A percentile compares a stretch with the other conserved stretches of the same genome.
Conservation (phyloP, 257 asterid genomes). For the Schizonepeta tenuifolia region DNA sequence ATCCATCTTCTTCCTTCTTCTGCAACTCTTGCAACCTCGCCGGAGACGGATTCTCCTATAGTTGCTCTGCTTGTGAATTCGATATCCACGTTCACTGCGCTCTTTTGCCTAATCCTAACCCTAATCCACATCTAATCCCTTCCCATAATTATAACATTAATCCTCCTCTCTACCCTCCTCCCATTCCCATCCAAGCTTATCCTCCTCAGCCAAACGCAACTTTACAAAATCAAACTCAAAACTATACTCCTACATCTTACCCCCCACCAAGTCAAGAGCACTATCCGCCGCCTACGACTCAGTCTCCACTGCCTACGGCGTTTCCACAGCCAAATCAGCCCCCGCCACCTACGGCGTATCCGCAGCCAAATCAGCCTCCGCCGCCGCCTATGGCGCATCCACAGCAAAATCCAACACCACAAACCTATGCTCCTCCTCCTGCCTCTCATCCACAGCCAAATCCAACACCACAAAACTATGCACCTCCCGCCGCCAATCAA, state of each 20-base stretch:
- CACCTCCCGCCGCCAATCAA: conserved; percentile 11
- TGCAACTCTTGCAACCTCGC: conserved; percentile 53
- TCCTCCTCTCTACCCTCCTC: conserved; percentile 29
- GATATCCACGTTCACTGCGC: conserved; percentile 72
- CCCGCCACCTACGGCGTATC: background rate
- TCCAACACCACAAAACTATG: conserved; percentile 3
- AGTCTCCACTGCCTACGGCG: background rate
- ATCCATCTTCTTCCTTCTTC: conserved; percentile 52
- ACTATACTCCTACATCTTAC: conserved; percentile 12
- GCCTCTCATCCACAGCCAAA: background rate
- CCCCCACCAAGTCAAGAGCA: background rate
- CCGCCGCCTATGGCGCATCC: background rate
- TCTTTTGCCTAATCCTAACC: conserved; percentile 16
- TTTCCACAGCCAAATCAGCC: background rate
- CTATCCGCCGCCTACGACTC: background rate
- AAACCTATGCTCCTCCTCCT: background rate
- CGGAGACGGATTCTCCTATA: conserved; percentile 56
- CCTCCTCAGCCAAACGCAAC: conserved; percentile 22
- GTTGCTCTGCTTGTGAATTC: conserved; percentile 61
- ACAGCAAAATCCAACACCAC: background rate
- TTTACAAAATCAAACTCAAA: conserved; percentile 15
- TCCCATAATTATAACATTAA: background rate
- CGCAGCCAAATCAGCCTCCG: background rate
- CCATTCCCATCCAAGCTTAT: background rate
- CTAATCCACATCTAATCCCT: conserved; percentile 23